Evolutionary conservation across 352 stramenopile genomes (phyloP), one percentile per base, ranked within the genome.

Genomic region (Phytophthora brassicae): DNA sequence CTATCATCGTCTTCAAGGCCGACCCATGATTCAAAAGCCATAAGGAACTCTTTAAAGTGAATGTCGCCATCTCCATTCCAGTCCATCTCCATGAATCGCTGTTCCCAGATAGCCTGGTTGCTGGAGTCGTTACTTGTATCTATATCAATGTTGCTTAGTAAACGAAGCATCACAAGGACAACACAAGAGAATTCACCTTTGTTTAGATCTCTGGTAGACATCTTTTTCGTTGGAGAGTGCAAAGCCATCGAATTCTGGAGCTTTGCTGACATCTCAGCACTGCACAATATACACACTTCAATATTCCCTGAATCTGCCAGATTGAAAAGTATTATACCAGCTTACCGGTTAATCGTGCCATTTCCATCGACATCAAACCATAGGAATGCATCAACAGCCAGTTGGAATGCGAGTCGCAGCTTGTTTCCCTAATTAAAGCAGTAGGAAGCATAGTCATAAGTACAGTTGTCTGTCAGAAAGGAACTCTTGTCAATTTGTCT

Each of bases 31-130:
- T 90, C 83, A 52, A 95, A 95, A 16, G 86, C 86, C 72, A 92
- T 85, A 44, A 96, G 74, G 55, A 96, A 96, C 60, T 96, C 88
- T 52, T 92, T 94, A 60, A 94, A 95, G 14, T 94, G 86, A 54
- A 95, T 94, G 22, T 72, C 80, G 17, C 87, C 88, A 60, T 95
- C 85, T 38, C 90, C 65, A 47, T 96, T 83, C 79, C 85, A 95
- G 50, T 96, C 87, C 81, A 96, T 94, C 60, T 96, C 86, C 51
- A 78, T 81, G 41, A 91, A 96, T 11, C 88, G 86, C 26, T 76
- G 81, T 54, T 94, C 83, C 76, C 77, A 91, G 29, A 94, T 92
- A 19, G 75, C 79, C 22, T 79, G 49, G 53, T 88, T 91, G 57
- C 86, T 89, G 13, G 79, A 83, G 53, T 72, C 53, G 36, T 85